phyloP scores from a whole-genome alignment of 2,329 filamentous ascomycete genomes.

The Metarhizium album region DNA sequence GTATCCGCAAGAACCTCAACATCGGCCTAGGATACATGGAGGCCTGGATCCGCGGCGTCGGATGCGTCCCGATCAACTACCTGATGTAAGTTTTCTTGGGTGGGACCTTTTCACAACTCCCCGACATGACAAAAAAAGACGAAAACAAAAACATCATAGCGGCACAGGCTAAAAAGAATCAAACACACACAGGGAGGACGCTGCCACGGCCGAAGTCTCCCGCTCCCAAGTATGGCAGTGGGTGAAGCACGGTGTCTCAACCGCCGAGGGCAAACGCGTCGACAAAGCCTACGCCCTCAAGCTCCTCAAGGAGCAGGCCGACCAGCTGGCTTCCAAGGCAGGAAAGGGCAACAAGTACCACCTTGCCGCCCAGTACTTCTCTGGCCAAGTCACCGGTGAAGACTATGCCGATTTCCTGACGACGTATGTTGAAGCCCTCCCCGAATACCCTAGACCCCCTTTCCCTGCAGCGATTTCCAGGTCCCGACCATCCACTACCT shows the following conservation, averaged over 20 bases:
- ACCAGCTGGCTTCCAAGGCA: conserved; percentile 62
- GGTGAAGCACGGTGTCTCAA: conserved; percentile 62
- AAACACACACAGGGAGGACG: conserved; percentile 57
- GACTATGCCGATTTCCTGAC: conserved; percentile 97
- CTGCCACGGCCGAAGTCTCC: conserved; percentile 91
- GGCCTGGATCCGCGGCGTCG: conserved; percentile 88
- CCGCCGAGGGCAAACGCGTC: conserved; percentile 80
- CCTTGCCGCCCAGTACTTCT: conserved; percentile 86
- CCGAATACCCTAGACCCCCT: neutral
- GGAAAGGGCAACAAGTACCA: conserved; percentile 85
- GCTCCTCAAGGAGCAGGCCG: conserved; percentile 76
- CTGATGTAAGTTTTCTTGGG: conserved; percentile 76
- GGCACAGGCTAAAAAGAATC: conserved; percentile 4
- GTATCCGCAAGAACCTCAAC: conserved; percentile 94
- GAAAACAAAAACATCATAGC: neutral
- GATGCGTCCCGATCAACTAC: conserved; percentile 95
- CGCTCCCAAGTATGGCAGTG: conserved; percentile 96
- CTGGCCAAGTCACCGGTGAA: conserved; percentile 86
- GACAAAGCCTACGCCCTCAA: conserved; percentile 86
- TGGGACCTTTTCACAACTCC: too few relatives aligned
- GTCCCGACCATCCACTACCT: too few relatives aligned
- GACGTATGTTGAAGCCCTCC: conserved; percentile 39
- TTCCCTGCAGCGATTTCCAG: too few relatives aligned
- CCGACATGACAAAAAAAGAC: too few relatives aligned
- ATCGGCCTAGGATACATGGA: conserved; percentile 98